Evolutionary conservation across 257 asterid genomes (phyloP).

Genomic region (Solanum bukasovii): DNA sequence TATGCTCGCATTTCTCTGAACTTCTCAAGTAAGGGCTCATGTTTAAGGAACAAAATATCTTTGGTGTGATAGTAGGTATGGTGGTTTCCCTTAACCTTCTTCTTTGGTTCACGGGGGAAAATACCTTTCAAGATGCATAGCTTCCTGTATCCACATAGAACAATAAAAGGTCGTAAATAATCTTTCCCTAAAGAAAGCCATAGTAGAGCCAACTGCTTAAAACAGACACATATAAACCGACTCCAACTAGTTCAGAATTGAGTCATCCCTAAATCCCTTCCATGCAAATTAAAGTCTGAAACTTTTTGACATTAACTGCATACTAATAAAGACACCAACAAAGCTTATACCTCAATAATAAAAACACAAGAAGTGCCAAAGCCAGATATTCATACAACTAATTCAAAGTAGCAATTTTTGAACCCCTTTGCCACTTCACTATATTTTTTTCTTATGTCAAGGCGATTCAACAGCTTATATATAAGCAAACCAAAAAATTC

Average conservation of each 20-base stretch:
- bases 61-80: constrained; percentile 86
- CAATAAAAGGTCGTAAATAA: neutral
- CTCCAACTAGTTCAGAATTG: neutral
- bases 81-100: constrained; percentile 96
- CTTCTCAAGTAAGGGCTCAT: constrained; percentile 79
- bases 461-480: neutral
- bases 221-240: neutral
- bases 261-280: neutral
- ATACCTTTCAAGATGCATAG: constrained; percentile 78
- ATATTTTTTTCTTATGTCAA: neutral
- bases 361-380: neutral
- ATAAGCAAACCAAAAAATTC: neutral
- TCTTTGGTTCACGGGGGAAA: constrained; percentile 92
- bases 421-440: neutral
- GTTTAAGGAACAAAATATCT: constrained; percentile 78
- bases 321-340: neutral
- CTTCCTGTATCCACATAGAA: constrained; percentile 13
- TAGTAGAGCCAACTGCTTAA: neutral
- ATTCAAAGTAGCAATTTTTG: neutral
- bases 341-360: neutral
- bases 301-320: neutral
- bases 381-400: neutral
- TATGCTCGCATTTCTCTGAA: constrained; percentile 63
- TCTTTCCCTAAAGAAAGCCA: neutral
- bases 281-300: neutral